A percentile compares a stretch with the other conserved stretches of the same genome.
phyloP scores from a whole-genome alignment of 129 eudicot genomes.

The Pseudognaphalium luteoalbum region DNA sequence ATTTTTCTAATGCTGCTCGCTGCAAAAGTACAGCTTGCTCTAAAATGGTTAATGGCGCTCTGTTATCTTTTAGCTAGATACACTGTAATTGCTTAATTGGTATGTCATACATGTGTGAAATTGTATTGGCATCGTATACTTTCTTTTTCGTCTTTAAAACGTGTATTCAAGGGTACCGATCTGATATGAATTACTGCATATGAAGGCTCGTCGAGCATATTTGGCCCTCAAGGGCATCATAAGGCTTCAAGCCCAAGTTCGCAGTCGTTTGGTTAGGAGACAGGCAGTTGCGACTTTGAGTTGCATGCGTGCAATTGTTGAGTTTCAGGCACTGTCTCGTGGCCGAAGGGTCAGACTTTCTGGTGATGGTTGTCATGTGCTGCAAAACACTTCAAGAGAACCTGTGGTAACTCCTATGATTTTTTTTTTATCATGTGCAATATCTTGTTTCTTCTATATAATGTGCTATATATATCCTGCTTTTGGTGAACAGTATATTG shows the following conservation, averaged over 20 bases:
- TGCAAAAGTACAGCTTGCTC: constrained; percentile 1
- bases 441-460: not conserved
- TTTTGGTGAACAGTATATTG: not conserved
- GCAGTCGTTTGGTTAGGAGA: constrained; percentile 75
- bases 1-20: not conserved
- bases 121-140: constrained; percentile 3
- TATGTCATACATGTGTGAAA: not conserved
- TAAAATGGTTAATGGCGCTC: not conserved
- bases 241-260: constrained; percentile 82
- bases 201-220: constrained; percentile 90
- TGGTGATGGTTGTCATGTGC: constrained; percentile 40
- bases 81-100: too few relatives aligned
- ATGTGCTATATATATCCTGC: not conserved
- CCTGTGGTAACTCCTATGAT: constrained; percentile 34
- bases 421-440: constrained; percentile 5
- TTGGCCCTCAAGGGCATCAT: constrained; percentile 81
- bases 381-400: constrained; percentile 23
- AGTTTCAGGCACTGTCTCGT: constrained; percentile 74
- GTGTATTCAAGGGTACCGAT: constrained; percentile 2
- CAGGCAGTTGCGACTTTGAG: constrained; percentile 79
- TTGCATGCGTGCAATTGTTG: constrained; percentile 71
- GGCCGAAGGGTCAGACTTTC: constrained; percentile 60
- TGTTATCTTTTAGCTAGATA: not conserved
- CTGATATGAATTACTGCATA: constrained; percentile 22
- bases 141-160: not conserved